Evolutionary conservation across 345 rosid species (phyloP), one percentile per base, ranked within the genome.

Genomic region (Garcia nutans): DNA sequence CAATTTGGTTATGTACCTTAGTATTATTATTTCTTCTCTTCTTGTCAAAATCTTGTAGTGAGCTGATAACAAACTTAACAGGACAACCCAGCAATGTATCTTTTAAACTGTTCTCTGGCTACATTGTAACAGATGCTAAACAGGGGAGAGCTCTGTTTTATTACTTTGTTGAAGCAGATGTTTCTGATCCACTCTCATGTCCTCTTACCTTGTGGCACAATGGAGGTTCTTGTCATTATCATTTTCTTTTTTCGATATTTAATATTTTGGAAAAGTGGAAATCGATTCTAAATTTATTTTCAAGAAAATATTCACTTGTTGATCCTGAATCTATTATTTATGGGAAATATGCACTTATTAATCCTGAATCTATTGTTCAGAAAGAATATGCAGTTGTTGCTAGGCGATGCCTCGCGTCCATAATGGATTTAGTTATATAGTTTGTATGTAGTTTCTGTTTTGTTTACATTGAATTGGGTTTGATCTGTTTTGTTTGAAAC

Each of bases 21-120:
- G 41, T 37, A 10, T 15, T 61, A 10, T 11, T 82, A 24, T 17
- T 78, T 45, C 70, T 81, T 12, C 44, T 81, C 42, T 52, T 60
- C 57, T 70, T 11, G 37, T 79, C 79, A 19, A 78, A 71, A 41
- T 74, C 80, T 71, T 66, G 63, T 45, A 76, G 82, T 20, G 77
- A 86, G 64, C 73, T 75, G 70, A 67, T 84, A 74, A 68, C 82
- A 7, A 70, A 67, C 16, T 65, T 79, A 24, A 87, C 85, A n/a
- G 85, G 84, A 17, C 89, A 84, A 72, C 86, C 76, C 3, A 19
- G 44, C 24, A 77, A 80, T 74, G 82, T 78, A 16, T n/a, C 75
- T 44, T 80, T 84, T 23, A 79, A 65, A 33, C 82, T 80, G 63
- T 76, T 74, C 73, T 78, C 77, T 8, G 89, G 87, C 16, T 78